These are phyloP conservation scores for Aphanomyces stellatus DNA, from an alignment of 352 stramenopile genomes.

Conservation along the genomic window DNA sequence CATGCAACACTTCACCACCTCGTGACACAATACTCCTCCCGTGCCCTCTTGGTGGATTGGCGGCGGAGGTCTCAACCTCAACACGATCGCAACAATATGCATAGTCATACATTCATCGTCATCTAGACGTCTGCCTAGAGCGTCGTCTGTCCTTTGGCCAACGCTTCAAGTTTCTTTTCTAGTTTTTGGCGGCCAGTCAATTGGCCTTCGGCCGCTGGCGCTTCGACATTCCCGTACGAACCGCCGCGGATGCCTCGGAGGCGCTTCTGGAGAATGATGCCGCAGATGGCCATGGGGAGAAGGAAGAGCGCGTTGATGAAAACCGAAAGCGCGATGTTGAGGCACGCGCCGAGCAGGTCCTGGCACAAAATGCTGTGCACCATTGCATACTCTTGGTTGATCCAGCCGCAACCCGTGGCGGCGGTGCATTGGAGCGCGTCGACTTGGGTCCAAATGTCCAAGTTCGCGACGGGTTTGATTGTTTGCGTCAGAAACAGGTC, in stretches of 20 bases:
- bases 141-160: conserved; percentile 8
- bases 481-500: conserved; percentile 52
- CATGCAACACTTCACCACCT: no score
- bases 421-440: conserved; percentile 42
- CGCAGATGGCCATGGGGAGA: conserved; percentile 58
- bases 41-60: no score
- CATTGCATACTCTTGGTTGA: conserved; percentile 74
- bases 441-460: conserved; percentile 35
- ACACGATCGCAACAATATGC: background rate
- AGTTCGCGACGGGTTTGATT: conserved; percentile 34
- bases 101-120: no score
- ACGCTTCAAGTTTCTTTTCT: conserved; percentile 13
- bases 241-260: conserved; percentile 68
- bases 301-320: conserved; percentile 72
- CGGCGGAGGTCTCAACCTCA: no score
- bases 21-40: no score
- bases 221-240: conserved; percentile 14
- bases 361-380: conserved; percentile 63
- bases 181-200: conserved; percentile 10
- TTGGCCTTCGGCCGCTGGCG: background rate
- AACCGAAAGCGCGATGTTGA: conserved; percentile 71
- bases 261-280: conserved; percentile 69
- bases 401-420: conserved; percentile 52
- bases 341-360: conserved; percentile 65
- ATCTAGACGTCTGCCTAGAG: no score